phyloP scores from a whole-genome alignment of 805 yeast genomes.

The Teunomyces tritomae region DNA sequence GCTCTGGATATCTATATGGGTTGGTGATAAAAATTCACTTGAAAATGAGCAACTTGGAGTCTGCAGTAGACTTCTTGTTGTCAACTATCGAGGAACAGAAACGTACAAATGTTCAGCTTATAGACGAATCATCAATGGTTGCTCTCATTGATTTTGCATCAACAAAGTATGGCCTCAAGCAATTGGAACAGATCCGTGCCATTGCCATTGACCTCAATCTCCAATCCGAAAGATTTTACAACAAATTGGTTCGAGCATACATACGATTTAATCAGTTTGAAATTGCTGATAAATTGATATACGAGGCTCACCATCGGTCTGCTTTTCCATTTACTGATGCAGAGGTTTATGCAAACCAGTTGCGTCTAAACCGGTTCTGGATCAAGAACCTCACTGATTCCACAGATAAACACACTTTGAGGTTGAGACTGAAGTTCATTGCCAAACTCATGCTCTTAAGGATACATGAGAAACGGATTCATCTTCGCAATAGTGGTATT shows the following conservation, averaged over 20 bases:
- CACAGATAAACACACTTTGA: constrained; percentile 8
- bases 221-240: constrained; percentile 24
- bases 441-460: constrained; percentile 10
- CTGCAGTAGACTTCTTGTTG: constrained; percentile 27
- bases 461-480: constrained; percentile 7
- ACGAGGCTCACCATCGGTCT: constrained; percentile 29
- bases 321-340: constrained; percentile 29
- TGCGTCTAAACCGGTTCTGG: constrained; percentile 34
- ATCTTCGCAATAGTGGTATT: constrained; percentile 10
- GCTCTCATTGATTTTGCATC: constrained; percentile 21
- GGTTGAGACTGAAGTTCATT: constrained; percentile 11
- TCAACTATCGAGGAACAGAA: constrained; percentile 18
- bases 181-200: constrained; percentile 14
- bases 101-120: constrained; percentile 10
- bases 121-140: constrained; percentile 16
- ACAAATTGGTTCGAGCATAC: constrained; percentile 26
- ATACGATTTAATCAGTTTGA: constrained; percentile 29
- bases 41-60: constrained; percentile 22
- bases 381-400: constrained; percentile 9
- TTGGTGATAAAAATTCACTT: constrained; percentile 28
- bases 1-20: constrained; percentile 23
- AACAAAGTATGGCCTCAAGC: constrained; percentile 18
- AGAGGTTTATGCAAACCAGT: constrained; percentile 24
- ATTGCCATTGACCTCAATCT: constrained; percentile 17
- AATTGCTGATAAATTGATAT: constrained; percentile 30